Evolutionary conservation across 1,284 basidiomycete species (phyloP), one percentile per base, ranked within the genome.

Genomic region (Tilletia setariae): DNA sequence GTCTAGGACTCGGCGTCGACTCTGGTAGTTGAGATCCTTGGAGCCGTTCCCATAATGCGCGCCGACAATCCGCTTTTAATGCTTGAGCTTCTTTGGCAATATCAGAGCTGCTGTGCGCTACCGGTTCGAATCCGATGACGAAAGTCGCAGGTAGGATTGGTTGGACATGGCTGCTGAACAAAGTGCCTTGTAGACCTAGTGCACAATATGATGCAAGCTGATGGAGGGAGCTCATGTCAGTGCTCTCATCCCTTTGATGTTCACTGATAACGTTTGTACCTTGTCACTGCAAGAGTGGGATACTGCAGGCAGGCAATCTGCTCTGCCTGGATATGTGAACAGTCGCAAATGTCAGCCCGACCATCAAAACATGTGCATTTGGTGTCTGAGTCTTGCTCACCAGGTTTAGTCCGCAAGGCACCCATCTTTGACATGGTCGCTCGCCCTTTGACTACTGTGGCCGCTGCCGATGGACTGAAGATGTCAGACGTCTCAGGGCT

Each of bases 261-360:
- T 40, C 35, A 11, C 11, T 11, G 11, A 40, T 40, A 40, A 4
- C 35, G 28, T 8, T 30, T 61, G n/a, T 30, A 61, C 56, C 56
- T 61, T 96, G 83, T 96, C 93, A 73, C 90, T 92, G 83, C 93
- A 95, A 0, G 91, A 91, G 88, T 94, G 91, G 73, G 87, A 92
- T 1, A 87, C 83, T 1, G 93, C 91, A 0, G 89, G 88, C 0
- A 89, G 89, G 0, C 91, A 90, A 79, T 95, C 93, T 0, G 90
- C 89, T 66, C 93, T 88, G 13, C 84, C 82, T 79, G 53, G 0
- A 40, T 16, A 23, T 15, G 2, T 23, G 59, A n/a, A 59, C 9
- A 4, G 23, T n/a, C 8, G 23, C 43, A 46, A 2, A 7, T 61
- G 19, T 49, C 19, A 49, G 6, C 16, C 16, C 46, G 46, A n/a